A percentile compares a stretch with the other conserved stretches of the same genome.
Evolutionary conservation across 2,329 filamentous ascomycete species (phyloP).

Genomic region (Cordyceps cateniannulata): DNA sequence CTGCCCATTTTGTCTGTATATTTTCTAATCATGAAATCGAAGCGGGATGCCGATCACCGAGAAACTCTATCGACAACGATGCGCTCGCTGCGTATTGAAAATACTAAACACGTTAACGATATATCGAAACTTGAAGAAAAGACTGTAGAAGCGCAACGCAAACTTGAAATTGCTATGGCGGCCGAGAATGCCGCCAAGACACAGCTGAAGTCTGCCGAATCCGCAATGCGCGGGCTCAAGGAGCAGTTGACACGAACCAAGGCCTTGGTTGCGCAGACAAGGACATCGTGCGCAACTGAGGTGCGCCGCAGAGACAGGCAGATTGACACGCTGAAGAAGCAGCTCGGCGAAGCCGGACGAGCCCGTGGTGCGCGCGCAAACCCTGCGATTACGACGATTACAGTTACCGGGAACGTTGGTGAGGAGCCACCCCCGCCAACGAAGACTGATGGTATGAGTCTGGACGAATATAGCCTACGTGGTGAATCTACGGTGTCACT

Average conservation of each 20-base stretch:
- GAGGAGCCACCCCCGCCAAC: constrained; percentile 32
- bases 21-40: constrained; percentile 14
- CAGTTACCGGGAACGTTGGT: constrained; percentile 47
- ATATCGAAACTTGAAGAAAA: constrained; percentile 53
- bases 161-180: constrained; percentile 54
- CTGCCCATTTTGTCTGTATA: neutral
- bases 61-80: constrained; percentile 77
- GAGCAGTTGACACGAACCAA: constrained; percentile 80
- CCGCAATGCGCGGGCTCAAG: constrained; percentile 66
- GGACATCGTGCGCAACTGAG: constrained; percentile 82
- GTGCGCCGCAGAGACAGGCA: constrained; percentile 85
- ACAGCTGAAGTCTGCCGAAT: constrained; percentile 68
- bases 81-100: constrained; percentile 67
- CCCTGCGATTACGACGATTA: constrained; percentile 50
- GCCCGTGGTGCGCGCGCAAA: constrained; percentile 51
- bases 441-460: constrained; percentile 18
- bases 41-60: constrained; percentile 86
- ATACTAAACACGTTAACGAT: constrained; percentile 65
- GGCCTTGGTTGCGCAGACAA: constrained; percentile 71
- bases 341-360: constrained; percentile 65
- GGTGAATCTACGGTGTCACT: constrained; percentile 89
- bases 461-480: constrained; percentile 60
- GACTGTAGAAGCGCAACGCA: constrained; percentile 47
- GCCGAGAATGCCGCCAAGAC: constrained; percentile 63
- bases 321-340: constrained; percentile 81